Evolutionary conservation across 139 green algal genomes (phyloP), one percentile per base, ranked within the genome.

Genomic region (Raphidocelis subcapitata): DNA sequence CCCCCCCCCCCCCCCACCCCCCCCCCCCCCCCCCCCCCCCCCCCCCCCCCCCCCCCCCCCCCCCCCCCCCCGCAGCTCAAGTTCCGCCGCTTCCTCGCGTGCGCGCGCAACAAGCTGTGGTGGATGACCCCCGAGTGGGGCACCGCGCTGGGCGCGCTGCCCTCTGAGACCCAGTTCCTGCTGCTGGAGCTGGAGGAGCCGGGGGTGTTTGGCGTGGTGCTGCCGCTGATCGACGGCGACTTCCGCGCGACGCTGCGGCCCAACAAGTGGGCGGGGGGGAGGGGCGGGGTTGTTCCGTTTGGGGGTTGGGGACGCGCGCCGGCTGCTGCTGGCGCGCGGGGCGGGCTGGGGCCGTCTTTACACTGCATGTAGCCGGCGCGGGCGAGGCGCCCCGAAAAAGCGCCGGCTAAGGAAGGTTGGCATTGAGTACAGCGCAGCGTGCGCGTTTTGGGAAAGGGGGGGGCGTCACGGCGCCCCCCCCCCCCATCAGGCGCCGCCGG

Each of bases 71-170:
- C 15, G 60, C 70, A 76, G 70, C 51, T 76, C 24, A 69, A 69
- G 61, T 88, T 82, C 67, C 70, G 74, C 55, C 82, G 80, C 24
- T 91, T 89, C 77, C 72, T 94, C 33, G 83, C 79, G 2, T 92
- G 84, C 71, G 91, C 91, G 1, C 82, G 89, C 56, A 90, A 88
- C 81, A 96, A 96, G 81, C 84, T 95, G 24, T 98, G 91, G 90
- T 97, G 90, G 91, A 95, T 97, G 93, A 95, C 91, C 12, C 94
- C 94, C 5, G 88, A 93, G 82, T 97, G 92, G 93, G 90, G 92
- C 51, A 83, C n/a, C 12, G 83, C 33, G 26, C 82, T 83, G 10
- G 46, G 62, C 26, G 65, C 87, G n/a, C 63, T 98, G 63, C 90
- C 93, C 4, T 88, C 90, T 1, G 94, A 98, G 83, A 97, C 91